Evolutionary conservation across 805 yeast genomes (phyloP).

Genomic region (Vanderwaltozyma tropicalis): DNA sequence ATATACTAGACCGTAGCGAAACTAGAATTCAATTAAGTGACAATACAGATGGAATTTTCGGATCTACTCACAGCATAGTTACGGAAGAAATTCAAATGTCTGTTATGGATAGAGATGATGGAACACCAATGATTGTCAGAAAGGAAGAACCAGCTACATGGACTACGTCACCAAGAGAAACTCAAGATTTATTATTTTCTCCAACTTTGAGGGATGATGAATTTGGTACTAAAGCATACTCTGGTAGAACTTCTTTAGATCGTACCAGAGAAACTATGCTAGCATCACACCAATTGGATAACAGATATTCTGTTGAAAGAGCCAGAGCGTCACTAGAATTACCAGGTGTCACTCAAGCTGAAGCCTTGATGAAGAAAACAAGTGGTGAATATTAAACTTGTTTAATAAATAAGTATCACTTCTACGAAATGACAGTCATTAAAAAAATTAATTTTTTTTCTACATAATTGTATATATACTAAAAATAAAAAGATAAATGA

Average conservation of each 20-base stretch:
- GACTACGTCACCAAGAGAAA: slow-evolving; percentile 13
- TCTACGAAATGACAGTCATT: too few relatives aligned
- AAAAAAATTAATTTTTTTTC: too few relatives aligned
- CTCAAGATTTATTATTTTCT: slow-evolving; percentile 13
- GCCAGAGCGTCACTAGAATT: slow-evolving; percentile 33
- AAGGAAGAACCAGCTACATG: slow-evolving; percentile 9
- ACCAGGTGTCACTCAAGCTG: slow-evolving; percentile 34
- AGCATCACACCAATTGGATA: slow-evolving; percentile 29
- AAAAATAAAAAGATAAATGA: too few relatives aligned
- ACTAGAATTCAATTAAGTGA: slow-evolving; percentile 3
- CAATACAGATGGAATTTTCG: slow-evolving; percentile 2
- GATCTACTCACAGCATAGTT: slow-evolving; percentile 16
- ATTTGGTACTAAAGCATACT: background rate
- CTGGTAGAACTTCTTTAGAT: slow-evolving; percentile 30
- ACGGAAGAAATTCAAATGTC: slow-evolving; percentile 34
- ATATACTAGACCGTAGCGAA: background rate
- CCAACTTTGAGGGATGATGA: slow-evolving; percentile 7
- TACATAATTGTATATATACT: background rate
- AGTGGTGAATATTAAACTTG: background rate
- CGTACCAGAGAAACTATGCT: slow-evolving; percentile 31
- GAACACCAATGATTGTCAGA: slow-evolving; percentile 21
- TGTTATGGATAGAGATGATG: slow-evolving; percentile 16
- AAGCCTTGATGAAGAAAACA: slow-evolving; percentile 4
- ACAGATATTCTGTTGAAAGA: slow-evolving; percentile 31
- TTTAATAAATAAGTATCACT: too few relatives aligned